Percentiles rank a stretch among this genome's conserved stretches.
Conservation (phyloP, 495 filamentous ascomycete genomes). For the Tuber brumale region DNA sequence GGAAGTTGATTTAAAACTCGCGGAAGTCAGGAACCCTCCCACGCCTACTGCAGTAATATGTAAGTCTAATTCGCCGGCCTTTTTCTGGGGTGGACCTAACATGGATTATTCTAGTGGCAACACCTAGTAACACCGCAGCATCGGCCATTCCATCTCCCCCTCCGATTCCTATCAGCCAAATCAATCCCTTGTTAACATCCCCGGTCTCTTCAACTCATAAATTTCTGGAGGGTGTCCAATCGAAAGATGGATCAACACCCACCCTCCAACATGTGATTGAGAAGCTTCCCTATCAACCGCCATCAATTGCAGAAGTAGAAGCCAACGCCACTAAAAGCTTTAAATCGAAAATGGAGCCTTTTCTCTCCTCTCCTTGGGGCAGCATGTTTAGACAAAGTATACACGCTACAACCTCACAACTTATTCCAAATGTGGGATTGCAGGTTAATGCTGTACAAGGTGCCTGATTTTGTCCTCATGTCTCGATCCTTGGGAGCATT, state of each 20-base stretch:
- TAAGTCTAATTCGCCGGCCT: constrained; percentile 12
- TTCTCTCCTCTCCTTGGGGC: constrained; percentile 56
- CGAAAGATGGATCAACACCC: constrained; percentile 22
- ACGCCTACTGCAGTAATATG: constrained; percentile 1
- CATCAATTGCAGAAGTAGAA: constrained; percentile 26
- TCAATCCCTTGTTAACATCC: constrained; percentile 15
- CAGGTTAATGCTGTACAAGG: constrained; percentile 35
- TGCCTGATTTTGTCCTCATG: background rate
- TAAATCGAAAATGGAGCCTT: constrained; percentile 28
- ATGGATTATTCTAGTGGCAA: constrained; percentile 8
- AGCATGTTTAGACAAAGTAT: constrained; percentile 65
- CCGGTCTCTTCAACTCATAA: constrained; percentile 17
- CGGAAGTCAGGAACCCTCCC: constrained; percentile 51
- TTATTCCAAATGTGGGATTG: constrained; percentile 37
- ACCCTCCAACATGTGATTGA: constrained; percentile 26
- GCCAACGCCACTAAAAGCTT: constrained; percentile 20
- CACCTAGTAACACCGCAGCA: constrained; percentile 5
- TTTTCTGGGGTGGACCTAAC: constrained; percentile 10
- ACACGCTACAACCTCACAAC: constrained; percentile 32
- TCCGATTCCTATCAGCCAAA: constrained; percentile 23
- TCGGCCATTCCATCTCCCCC: constrained; percentile 19
- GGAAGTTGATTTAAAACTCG: constrained; percentile 58
- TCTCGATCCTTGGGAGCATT: background rate
- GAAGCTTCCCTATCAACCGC: constrained; percentile 25
- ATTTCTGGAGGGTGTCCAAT: constrained; percentile 34